phyloP scores from a whole-genome alignment of 2,329 filamentous ascomycete genomes.

The Zymoseptoria tritici region DNA sequence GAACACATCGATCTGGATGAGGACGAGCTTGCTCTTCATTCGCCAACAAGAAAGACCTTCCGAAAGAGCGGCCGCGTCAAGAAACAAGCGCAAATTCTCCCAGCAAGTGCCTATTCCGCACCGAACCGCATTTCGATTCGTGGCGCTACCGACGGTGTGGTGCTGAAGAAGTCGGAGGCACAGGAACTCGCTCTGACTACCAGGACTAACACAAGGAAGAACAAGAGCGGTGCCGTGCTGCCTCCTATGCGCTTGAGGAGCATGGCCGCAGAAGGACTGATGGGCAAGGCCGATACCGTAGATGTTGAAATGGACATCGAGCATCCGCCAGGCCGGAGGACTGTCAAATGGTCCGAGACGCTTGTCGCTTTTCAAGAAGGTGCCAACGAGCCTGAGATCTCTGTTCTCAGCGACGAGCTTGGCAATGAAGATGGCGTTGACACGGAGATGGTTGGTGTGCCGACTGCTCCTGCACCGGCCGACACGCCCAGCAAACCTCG shows the following conservation, averaged over 20 bases:
- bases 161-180: conserved; percentile 43
- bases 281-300: conserved; percentile 3
- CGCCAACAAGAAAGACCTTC: conserved; percentile 7
- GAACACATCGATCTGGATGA: conserved; percentile 11
- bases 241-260: conserved; percentile 39
- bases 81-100: conserved; percentile 7
- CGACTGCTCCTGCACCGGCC: conserved; percentile 14
- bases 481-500: conserved; percentile 28
- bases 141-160: conserved; percentile 33
- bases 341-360: conserved; percentile 41
- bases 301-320: conserved; percentile 7
- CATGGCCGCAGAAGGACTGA: conserved; percentile 24
- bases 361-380: conserved; percentile 40
- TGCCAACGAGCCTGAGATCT: conserved; percentile 12
- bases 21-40: conserved; percentile 10
- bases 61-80: conserved; percentile 18
- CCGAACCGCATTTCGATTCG: conserved; percentile 41
- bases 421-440: conserved; percentile 2
- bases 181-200: conserved; percentile 42
- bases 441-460: conserved; percentile 3
- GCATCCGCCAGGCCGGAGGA: conserved; percentile 24
- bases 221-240: conserved; percentile 41
- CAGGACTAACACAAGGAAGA: conserved; percentile 43
- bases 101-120: conserved; percentile 8
- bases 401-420: conserved; percentile 18